Evolutionary conservation across 2,329 filamentous ascomycete genomes (phyloP), one percentile per base, ranked within the genome.

Genomic region (Talaromyces rugulosus): DNA sequence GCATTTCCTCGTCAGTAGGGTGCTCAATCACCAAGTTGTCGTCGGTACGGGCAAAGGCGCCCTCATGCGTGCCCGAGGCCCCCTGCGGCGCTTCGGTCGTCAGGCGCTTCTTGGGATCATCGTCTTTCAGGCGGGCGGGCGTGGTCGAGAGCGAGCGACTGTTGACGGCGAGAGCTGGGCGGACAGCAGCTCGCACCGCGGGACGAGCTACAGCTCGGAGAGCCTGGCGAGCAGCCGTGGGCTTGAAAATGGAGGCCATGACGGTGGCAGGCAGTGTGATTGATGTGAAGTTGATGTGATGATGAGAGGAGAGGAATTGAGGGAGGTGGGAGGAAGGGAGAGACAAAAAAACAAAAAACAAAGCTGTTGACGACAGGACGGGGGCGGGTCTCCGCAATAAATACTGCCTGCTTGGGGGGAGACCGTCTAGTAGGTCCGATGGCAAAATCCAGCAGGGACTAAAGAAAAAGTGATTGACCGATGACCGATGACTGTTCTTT

Each of bases 21-120:
- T 96, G 92, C 74, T 92, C 87, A 65, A 95, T 87, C 44, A 87
- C 85, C 64, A 96, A 89, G 60, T 82, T 86, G 56, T 92, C 85
- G 71, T 96, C 90, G 9, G 91, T 96, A 71, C 91, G 88, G 16
- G 92, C 90, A 73, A 89, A 90, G 64, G 86, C 82, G 59, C 91
- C 90, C 72, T 87, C 84, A 62, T 85, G 81, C 5, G 73, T 70
- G 5, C 71, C 71, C 1, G 71, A 66, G 2, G 71, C 67, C 7
- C 69, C 72, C 16, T 67, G 65, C 0, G 70, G 71, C 9, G 75
- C 74, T 18, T 69, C 70, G 18, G 70, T 72, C 14, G 72, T 75
- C 9, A 72, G 27, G 5, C 54, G 44, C 28, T 71, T 70, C 56
- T 68, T 65, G 27, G 64, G 59, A 6, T 66, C 64, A 42, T 68